phyloP scores from a whole-genome alignment of 1,284 basidiomycete genomes.

The Sanghuangporus weigelae region DNA sequence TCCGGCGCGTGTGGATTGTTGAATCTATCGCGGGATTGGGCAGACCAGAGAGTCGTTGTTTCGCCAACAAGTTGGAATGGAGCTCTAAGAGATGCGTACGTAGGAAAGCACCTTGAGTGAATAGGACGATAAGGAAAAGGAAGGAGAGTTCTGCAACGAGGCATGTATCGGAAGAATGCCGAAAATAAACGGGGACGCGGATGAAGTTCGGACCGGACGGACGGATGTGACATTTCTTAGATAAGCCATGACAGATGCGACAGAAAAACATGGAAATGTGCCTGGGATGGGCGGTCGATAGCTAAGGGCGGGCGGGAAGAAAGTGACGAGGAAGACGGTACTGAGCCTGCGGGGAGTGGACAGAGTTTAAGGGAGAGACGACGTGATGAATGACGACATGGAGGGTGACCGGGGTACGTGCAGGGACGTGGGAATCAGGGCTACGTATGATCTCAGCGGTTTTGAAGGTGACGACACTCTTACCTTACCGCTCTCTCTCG shows the following conservation, averaged over 20 bases:
- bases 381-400: conserved; percentile 6
- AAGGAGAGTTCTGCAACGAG: not conserved
- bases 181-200: not conserved
- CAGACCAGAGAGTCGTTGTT: not conserved
- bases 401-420: not conserved
- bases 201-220: not conserved
- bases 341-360: too few species aligned
- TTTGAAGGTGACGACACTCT: not conserved
- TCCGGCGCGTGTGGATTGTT: not conserved
- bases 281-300: not conserved
- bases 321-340: too few species aligned
- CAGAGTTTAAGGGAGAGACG: not conserved
- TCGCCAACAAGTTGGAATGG: not conserved
- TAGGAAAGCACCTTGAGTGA: not conserved
- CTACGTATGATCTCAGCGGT: not conserved
- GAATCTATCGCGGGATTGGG: not conserved
- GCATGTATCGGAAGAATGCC: not conserved
- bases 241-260: not conserved
- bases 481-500: not conserved
- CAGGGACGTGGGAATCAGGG: not conserved
- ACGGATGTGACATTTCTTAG: not conserved
- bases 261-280: not conserved
- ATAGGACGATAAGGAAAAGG: not conserved
- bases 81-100: not conserved
- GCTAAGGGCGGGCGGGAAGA: too few species aligned